Evolutionary conservation across 148 eudicot genomes (phyloP).

Genomic region (Camellia granthamiana): DNA sequence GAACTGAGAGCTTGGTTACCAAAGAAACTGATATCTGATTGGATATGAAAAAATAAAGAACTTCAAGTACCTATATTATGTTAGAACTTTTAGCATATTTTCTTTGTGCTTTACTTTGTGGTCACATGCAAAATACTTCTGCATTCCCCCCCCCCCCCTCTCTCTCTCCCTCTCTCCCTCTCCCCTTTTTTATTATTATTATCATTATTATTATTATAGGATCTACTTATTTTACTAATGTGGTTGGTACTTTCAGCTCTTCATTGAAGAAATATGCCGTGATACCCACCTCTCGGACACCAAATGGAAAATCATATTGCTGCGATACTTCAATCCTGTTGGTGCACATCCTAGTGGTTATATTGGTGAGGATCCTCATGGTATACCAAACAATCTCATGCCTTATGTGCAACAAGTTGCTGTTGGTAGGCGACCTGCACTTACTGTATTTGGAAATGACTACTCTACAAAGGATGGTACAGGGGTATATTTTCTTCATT

Average conservation of each 20-base stretch:
- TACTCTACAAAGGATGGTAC: slow-evolving; percentile 89
- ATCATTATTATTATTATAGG: neutral
- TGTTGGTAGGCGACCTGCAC: slow-evolving; percentile 80
- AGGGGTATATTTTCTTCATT: slow-evolving; percentile 57
- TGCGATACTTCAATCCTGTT: slow-evolving; percentile 97
- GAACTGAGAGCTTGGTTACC: slow-evolving; percentile 8
- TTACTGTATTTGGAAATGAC: slow-evolving; percentile 84
- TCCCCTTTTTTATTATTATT: neutral
- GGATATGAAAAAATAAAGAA: slow-evolving; percentile 3
- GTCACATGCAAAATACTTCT: neutral
- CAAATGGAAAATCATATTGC: slow-evolving; percentile 81
- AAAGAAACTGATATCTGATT: neutral
- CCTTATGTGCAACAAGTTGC: slow-evolving; percentile 98
- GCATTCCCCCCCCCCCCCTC: neutral
- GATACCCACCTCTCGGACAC: slow-evolving; percentile 63
- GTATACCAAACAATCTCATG: slow-evolving; percentile 98
- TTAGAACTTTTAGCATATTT: neutral
- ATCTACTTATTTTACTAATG: slow-evolving; percentile 11
- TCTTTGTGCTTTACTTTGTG: neutral
- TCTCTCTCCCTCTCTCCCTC: neutral
- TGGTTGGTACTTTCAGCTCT: slow-evolving; percentile 53
- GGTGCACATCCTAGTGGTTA: slow-evolving; percentile 94
- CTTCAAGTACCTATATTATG: neutral
- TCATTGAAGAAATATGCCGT: slow-evolving; percentile 93
- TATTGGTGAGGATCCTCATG: slow-evolving; percentile 96